Conservation (phyloP, 371 early-diverging fungal genomes). For the Mortierella sp. region DNA sequence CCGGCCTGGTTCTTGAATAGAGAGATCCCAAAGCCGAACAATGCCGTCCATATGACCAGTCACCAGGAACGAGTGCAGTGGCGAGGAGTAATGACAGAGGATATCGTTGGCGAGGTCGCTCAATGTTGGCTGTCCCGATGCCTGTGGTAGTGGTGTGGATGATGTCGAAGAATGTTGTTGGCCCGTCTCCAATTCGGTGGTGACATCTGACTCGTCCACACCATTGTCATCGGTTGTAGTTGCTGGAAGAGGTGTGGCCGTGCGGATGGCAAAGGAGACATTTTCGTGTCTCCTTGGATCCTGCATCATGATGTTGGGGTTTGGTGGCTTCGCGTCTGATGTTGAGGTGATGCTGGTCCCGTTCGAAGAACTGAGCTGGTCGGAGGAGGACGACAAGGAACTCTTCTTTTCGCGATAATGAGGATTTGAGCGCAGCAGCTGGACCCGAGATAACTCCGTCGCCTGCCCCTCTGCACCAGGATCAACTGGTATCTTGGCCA, state of each 20-base stretch:
- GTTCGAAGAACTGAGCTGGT: neutral
- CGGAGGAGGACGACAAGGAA: constrained; percentile 26
- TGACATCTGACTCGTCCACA: neutral
- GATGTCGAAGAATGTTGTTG: neutral
- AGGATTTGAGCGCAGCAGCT: constrained; percentile 68
- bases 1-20: constrained; percentile 32
- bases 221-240: neutral
- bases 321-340: constrained; percentile 33
- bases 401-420: constrained; percentile 57
- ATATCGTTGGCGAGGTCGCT: constrained; percentile 56
- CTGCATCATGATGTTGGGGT: constrained; percentile 53
- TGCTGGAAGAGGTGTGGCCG: neutral
- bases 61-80: constrained; percentile 61
- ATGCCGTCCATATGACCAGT: constrained; percentile 71
- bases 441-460: constrained; percentile 2
- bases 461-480: neutral
- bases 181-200: neutral
- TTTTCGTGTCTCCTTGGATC: constrained; percentile 35
- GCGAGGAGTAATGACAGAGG: constrained; percentile 65
- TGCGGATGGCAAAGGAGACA: constrained; percentile 27
- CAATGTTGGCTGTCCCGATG: neutral
- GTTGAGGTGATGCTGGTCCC: neutral
- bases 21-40: constrained; percentile 67
- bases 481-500: constrained; percentile 23
- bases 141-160: neutral